Evolutionary conservation across 768 basidiomycete genomes (phyloP).

Genomic region (Porpolomopsis calyptriformis): DNA sequence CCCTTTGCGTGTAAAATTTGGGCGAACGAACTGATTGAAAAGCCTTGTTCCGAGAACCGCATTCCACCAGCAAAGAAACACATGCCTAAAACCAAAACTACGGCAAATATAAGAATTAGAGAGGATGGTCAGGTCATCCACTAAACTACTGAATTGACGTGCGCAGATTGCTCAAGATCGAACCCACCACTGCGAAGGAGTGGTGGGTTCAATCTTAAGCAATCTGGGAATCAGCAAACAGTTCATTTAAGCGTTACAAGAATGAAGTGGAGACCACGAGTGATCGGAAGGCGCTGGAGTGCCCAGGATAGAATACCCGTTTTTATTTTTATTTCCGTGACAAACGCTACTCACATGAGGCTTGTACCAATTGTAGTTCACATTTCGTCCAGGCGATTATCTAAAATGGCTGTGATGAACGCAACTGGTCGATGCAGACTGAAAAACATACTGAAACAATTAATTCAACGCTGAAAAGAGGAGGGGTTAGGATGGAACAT

Average conservation of each 20-base stretch:
- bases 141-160: conserved; percentile 19
- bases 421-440: neutral
- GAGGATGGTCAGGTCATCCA: conserved; percentile 3
- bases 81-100: conserved; percentile 80
- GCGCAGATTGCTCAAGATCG: conserved; percentile 77
- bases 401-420: too few relatives aligned
- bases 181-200: conserved; percentile 58
- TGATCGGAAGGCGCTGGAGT: too few relatives aligned
- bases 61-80: conserved; percentile 82
- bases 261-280: too few relatives aligned
- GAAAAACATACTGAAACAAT: conserved; percentile 55
- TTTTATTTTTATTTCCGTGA: too few relatives aligned
- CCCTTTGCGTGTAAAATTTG: neutral
- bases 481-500: conserved; percentile 8
- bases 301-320: too few relatives aligned
- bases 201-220: neutral
- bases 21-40: conserved; percentile 51
- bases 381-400: conserved; percentile 41
- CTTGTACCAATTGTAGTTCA: conserved; percentile 67
- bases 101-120: conserved; percentile 5
- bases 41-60: conserved; percentile 71
- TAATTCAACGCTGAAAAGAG: conserved; percentile 47
- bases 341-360: conserved; percentile 56
- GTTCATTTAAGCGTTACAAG: neutral
- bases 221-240: too few relatives aligned